Evolutionary conservation across 106 monocot genomes (phyloP), one percentile per base, ranked within the genome.

Genomic region (Hemerocallis citrina): DNA sequence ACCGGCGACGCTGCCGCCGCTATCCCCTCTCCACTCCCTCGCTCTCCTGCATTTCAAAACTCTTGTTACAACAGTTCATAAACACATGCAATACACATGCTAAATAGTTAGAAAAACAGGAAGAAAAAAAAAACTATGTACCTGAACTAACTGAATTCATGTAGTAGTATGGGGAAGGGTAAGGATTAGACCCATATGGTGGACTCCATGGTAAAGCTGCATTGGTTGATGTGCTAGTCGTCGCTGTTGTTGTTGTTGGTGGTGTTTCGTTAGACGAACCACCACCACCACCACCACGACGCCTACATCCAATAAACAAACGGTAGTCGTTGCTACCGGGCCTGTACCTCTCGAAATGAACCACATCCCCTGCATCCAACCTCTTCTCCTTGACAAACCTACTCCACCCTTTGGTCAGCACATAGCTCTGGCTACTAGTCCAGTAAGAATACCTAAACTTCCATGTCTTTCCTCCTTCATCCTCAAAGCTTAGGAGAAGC

Each of bases 391-490:
- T 82, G 12, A 82, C 82, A 39, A 73, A 88, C 8, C 79, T 52
- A 59, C 87, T 88, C 87, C 87, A 88, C 4, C 87, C 87, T 56
- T 82, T 88, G n/a, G 86, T 88, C 33, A 88, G 73, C 33, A 88
- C 87, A 36, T 88, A 88, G 71, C 82, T 82, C 66, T 88, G 87
- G 64, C 87, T 88, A 52, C 87, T 88, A 10, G 73, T 82, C 87
- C 82, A 88, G 73, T 88, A 88, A 2, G 87, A 88, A 74, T 88
- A 88, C 9, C 87, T 75, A 62, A 88, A 88, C 55, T 66, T 31
- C 89, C 83, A 89, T 2, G 59, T 0, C 44, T 77, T 79, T 0
- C 83, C 88, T 0, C 30, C n/a, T 61, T 88, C 83, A 21, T 83
- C 82, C 52, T 80, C 80, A 22, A 88, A 88, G 64, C 73, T 76